Evolutionary conservation across 768 basidiomycete genomes (phyloP), one percentile per base, ranked within the genome.

Genomic region (Amanita fuliginea): DNA sequence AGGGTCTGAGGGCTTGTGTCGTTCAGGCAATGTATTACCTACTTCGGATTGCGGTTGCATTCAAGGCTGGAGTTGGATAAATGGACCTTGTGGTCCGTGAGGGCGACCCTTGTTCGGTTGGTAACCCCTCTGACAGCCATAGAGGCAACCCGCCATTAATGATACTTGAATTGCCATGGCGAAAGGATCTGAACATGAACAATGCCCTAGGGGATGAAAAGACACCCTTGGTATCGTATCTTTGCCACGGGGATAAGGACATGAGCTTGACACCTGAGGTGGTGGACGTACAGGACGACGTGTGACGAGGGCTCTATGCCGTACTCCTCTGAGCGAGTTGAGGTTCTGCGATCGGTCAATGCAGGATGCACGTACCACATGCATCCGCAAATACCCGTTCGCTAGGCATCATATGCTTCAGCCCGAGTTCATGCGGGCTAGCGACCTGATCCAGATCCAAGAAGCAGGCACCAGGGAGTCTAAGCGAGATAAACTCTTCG

Each of bases 401-500:
- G 30, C 71, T 65, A 14, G 96, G 96, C 75, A 98, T 81, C 93
- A 98, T 98, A 67, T 98, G 95, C 59, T 86, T 86, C 19, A 98
- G 70, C 10, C 86, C 87, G 3, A 94, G 73, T 47, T 81, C 75
- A 61, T 89, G 83, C 7, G 76, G 65, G 51, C 77, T 81, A 1
- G 86, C 78, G 22, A 90, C 84, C 46, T 79, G 71, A 63, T 96
- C 93, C 21, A 94, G 69, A 60, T 92, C 85, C 55, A 92, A 73
- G 58, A 81, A 87, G 46, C 74, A 76, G 0, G 91, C 80, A 9
- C 75, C 72, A 4, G 85, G 86, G 30, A 96, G 76, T 30, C 83
- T 75, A 54, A 77, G 81, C 22, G 67, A 62, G 18, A 71, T 60
- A 55, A 81, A 94, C 64, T 95, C 93, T 26, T 76, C 64, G n/a